Evolutionary conservation across 1,139 yeast species (phyloP).

Genomic region (Protomyces inouyei): DNA sequence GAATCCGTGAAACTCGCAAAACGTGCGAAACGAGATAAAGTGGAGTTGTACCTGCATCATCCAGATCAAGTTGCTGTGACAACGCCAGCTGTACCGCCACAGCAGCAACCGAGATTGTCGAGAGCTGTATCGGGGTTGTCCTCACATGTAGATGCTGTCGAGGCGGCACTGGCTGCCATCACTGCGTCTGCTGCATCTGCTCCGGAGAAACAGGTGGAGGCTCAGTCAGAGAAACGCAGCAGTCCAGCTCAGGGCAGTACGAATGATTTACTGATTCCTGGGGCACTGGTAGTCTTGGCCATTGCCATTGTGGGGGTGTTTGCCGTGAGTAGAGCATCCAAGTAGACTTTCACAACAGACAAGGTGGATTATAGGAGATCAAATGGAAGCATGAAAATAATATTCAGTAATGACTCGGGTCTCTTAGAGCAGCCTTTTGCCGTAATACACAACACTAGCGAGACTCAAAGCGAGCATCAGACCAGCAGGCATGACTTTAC

Average conservation of each 20-base stretch:
- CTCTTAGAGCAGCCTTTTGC: constrained; percentile 1
- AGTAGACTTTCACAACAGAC: not conserved
- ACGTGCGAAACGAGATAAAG: constrained; percentile 52
- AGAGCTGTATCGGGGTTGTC: constrained; percentile 13
- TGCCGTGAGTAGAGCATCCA: constrained; percentile 38
- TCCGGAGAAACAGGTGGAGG: not conserved
- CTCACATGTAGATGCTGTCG: not conserved
- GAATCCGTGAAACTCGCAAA: constrained; percentile 64
- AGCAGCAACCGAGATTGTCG: constrained; percentile 12
- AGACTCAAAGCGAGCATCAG: constrained; percentile 12
- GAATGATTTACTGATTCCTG: constrained; percentile 58
- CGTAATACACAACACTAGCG: constrained; percentile 8
- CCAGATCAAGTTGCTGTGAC: constrained; percentile 46
- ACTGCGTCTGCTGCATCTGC: not conserved
- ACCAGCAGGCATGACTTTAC: constrained; percentile 21
- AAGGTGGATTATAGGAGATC: not conserved
- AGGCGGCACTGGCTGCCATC: not conserved
- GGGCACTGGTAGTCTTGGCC: constrained; percentile 59
- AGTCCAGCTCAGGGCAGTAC: constrained; percentile 52
- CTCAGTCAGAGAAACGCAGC: constrained; percentile 1
- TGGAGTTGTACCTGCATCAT: constrained; percentile 69
- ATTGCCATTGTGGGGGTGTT: constrained; percentile 55
- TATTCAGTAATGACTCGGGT: too few relatives aligned
- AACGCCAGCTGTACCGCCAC: constrained; percentile 16
- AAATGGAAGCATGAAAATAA: too few relatives aligned